Evolutionary conservation across 2,329 filamentous ascomycete species (phyloP).

Genomic region (Colletotrichum cordylinicola): DNA sequence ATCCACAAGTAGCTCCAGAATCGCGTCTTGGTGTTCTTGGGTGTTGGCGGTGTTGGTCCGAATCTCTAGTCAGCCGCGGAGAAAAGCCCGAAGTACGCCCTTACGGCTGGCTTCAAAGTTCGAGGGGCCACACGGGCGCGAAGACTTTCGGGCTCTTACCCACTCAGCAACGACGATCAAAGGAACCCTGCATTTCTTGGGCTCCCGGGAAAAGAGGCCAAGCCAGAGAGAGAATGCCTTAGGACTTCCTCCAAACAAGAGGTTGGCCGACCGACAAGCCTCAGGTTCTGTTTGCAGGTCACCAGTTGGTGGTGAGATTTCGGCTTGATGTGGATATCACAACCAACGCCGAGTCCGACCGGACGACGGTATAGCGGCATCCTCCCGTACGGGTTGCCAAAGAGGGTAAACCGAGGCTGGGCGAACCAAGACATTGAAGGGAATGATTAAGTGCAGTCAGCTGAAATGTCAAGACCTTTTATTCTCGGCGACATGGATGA

Average conservation of each 20-base stretch:
- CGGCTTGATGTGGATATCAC: background rate
- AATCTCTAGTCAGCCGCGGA: background rate
- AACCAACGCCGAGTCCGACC: constrained; percentile 4
- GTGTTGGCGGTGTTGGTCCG: background rate
- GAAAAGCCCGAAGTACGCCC: background rate
- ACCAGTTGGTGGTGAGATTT: background rate
- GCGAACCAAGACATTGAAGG: background rate
- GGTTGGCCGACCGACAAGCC: background rate
- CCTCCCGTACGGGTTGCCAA: constrained; percentile 17
- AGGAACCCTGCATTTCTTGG: background rate
- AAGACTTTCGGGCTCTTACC: background rate
- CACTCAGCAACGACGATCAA: background rate
- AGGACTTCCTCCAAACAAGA: background rate
- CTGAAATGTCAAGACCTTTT: constrained; percentile 1
- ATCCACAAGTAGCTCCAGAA: background rate
- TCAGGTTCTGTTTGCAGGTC: background rate
- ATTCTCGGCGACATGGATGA: constrained; percentile 16
- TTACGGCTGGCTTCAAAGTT: background rate
- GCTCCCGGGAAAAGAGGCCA: background rate
- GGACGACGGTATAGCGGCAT: background rate
- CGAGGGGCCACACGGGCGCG: background rate
- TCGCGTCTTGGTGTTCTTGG: background rate
- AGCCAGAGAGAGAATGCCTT: background rate
- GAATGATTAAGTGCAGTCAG: background rate
- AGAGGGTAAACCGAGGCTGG: constrained; percentile 14